Evolutionary conservation across 345 rosid species (phyloP).

Genomic region (Salix dunnii): DNA sequence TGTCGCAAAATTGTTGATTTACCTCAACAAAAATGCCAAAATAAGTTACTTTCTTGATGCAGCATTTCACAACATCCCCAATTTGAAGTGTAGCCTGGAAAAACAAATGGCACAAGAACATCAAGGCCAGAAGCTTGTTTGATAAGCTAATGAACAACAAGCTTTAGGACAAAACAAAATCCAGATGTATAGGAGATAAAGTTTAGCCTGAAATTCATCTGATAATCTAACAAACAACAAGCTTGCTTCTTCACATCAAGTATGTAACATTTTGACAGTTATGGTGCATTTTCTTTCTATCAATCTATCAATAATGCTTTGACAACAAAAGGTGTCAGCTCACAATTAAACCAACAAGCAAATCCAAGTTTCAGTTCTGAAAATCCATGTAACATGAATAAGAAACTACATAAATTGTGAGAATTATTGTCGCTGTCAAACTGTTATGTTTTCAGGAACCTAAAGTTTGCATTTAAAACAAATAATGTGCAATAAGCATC

Average conservation of each 20-base stretch:
- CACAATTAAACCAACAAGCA: not conserved
- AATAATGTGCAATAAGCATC: not conserved
- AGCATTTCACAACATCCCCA: constrained; percentile 86
- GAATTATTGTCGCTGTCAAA: not conserved
- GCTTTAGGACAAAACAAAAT: constrained; percentile 3
- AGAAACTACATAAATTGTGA: not conserved
- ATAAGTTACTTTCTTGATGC: constrained; percentile 82
- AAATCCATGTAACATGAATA: not conserved
- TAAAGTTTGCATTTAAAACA: not conserved
- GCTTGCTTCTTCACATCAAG: too few relatives aligned
- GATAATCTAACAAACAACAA: too few relatives aligned
- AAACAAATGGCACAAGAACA: constrained; percentile 7
- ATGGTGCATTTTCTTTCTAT: too few relatives aligned
- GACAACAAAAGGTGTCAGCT: too few relatives aligned
- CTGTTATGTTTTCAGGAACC: not conserved
- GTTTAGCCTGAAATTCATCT: too few relatives aligned
- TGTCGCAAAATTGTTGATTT: constrained; percentile 1
- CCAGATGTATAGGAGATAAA: not conserved
- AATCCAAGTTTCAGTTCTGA: not conserved
- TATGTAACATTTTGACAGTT: too few relatives aligned
- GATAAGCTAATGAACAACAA: constrained; percentile 6
- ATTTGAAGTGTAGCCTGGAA: constrained; percentile 80
- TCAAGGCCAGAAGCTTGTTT: constrained; percentile 6
- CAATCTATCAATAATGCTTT: too few relatives aligned
- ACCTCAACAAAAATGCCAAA: constrained; percentile 96